phyloP scores from a whole-genome alignment of 345 rosid genomes.

The Citrus australasica region DNA sequence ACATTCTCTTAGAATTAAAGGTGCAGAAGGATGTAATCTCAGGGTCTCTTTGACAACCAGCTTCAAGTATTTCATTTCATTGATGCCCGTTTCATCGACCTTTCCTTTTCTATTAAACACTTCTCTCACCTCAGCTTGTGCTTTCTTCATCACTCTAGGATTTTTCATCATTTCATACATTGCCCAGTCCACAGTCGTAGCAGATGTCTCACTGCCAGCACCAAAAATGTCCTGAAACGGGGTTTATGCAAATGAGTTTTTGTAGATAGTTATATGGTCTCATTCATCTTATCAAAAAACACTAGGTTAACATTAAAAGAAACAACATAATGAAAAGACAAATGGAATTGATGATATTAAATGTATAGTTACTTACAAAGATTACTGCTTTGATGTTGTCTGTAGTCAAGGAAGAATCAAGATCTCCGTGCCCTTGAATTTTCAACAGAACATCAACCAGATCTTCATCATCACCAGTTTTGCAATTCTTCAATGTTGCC shows the following conservation, averaged over 20 bases:
- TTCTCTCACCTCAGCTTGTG: slow-evolving; percentile 26
- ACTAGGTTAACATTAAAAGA: no score
- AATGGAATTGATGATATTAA: neutral
- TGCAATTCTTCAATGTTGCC: neutral
- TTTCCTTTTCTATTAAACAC: slow-evolving; percentile 17
- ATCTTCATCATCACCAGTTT: slow-evolving; percentile 3
- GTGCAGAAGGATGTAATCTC: slow-evolving; percentile 5
- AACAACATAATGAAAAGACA: no score
- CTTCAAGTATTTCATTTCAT: slow-evolving; percentile 1
- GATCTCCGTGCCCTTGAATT: slow-evolving; percentile 2
- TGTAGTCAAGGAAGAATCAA: neutral
- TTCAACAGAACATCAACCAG: slow-evolving; percentile 23
- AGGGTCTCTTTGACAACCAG: slow-evolving; percentile 5
- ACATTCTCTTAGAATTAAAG: slow-evolving; percentile 28
- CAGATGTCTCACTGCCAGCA: slow-evolving; percentile 26
- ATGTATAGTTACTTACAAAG: slow-evolving; percentile 3
- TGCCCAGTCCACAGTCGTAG: slow-evolving; percentile 20
- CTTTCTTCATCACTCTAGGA: slow-evolving; percentile 17
- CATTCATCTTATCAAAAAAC: no score
- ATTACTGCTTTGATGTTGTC: slow-evolving; percentile 36
- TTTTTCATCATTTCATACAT: slow-evolving; percentile 24
- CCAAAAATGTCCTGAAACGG: slow-evolving; percentile 16
- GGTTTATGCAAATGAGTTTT: neutral
- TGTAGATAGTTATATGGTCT: no score
- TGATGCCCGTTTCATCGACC: slow-evolving; percentile 2